Percentiles rank a stretch among this genome's conserved stretches.
These are phyloP conservation scores for Podila epicladia DNA, from an alignment of 192 early-diverging fungal genomes.

Conservation along the genomic window DNA sequence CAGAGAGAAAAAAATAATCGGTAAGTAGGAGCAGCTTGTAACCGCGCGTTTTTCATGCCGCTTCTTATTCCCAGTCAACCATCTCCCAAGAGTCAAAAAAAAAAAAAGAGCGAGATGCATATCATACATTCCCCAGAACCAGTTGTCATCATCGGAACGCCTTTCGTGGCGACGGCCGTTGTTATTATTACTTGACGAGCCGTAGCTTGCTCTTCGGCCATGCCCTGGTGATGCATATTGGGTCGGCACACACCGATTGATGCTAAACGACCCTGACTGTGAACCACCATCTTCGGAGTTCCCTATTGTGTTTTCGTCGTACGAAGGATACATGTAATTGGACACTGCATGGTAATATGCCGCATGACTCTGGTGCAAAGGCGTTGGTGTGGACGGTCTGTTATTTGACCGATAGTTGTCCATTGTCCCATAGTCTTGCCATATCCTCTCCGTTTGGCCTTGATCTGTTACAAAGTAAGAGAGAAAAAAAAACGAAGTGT, in stretches of 20 bases:
- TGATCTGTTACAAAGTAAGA: not conserved
- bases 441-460: slow-evolving; percentile 21
- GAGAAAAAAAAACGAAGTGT: not conserved
- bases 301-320: slow-evolving; percentile 3
- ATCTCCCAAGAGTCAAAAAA: not conserved
- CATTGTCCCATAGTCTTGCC: slow-evolving; percentile 39
- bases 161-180: not conserved
- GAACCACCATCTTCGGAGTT: slow-evolving; percentile 6
- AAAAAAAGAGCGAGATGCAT: not conserved
- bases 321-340: slow-evolving; percentile 33
- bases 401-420: slow-evolving; percentile 4
- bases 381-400: not conserved
- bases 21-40: too few relatives aligned
- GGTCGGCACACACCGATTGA: slow-evolving; percentile 3
- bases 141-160: slow-evolving; percentile 16
- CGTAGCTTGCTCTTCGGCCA: slow-evolving; percentile 5
- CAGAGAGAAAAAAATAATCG: not conserved
- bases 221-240: slow-evolving; percentile 21
- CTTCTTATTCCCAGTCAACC: not conserved
- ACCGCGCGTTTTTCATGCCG: too few relatives aligned
- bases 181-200: not conserved
- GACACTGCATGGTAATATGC: slow-evolving; percentile 48
- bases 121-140: slow-evolving; percentile 42
- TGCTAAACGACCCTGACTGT: not conserved
- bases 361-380: slow-evolving; percentile 41